Evolutionary conservation across 1,284 basidiomycete species (phyloP).

Genomic region (Athelia psychrophila): DNA sequence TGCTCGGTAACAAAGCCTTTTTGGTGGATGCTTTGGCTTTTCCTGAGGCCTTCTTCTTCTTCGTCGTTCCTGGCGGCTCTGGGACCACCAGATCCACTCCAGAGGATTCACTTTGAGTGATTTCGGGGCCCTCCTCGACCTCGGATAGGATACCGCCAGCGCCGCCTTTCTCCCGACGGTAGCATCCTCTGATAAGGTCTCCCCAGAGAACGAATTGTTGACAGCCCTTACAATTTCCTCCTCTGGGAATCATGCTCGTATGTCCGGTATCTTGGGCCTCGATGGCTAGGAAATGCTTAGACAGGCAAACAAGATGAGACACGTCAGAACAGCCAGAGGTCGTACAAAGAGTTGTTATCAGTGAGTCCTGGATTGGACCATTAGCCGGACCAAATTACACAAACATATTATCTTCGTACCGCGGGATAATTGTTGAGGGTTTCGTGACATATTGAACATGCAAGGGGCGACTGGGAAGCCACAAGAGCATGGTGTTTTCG

Average conservation of each 20-base stretch:
- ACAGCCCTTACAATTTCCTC: constrained; percentile 61
- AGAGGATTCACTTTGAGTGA: constrained; percentile 3
- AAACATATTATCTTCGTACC: constrained; percentile 33
- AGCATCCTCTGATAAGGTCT: constrained; percentile 67
- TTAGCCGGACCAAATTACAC: constrained; percentile 3
- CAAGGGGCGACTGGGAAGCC: constrained; percentile 24
- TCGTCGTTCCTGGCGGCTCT: not conserved
- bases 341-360: constrained; percentile 48
- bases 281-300: constrained; percentile 43
- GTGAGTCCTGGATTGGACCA: constrained; percentile 46
- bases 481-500: constrained; percentile 47
- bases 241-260: constrained; percentile 55
- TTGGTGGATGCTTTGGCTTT: too few relatives aligned
- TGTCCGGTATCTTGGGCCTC: constrained; percentile 3
- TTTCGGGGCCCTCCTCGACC: constrained; percentile 22
- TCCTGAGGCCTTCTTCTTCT: constrained; percentile 1
- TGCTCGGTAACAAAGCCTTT: too few relatives aligned
- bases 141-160: constrained; percentile 18
- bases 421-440: constrained; percentile 36
- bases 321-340: constrained; percentile 44
- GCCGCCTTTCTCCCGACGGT: constrained; percentile 46
- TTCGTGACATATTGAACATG: constrained; percentile 55
- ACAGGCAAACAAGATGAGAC: constrained; percentile 73
- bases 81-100: too few relatives aligned
- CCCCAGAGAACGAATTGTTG: constrained; percentile 63